Evolutionary conservation across 2,329 filamentous ascomycete genomes (phyloP).

Genomic region (Whalleya microplaca): DNA sequence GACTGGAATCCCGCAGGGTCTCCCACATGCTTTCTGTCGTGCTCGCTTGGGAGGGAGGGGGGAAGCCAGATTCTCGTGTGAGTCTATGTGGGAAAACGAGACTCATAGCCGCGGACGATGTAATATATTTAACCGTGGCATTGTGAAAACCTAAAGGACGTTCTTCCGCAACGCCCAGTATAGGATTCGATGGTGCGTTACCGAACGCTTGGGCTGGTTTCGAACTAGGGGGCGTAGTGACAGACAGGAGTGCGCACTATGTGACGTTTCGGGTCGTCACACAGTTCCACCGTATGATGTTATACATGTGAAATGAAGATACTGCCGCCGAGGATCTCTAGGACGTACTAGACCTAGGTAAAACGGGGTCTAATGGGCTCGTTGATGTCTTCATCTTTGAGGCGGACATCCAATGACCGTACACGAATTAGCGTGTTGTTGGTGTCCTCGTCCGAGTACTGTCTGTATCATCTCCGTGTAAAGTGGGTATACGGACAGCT

Average conservation of each 20-base stretch:
- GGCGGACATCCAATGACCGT: no score
- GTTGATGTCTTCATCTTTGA: no score
- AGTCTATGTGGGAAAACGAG: background rate
- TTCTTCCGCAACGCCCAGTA: background rate
- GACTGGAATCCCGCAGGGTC: slow-evolving; percentile 22
- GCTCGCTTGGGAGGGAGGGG: background rate
- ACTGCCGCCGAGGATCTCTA: no score
- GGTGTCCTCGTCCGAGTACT: no score
- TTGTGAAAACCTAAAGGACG: background rate
- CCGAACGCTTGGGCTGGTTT: no score
- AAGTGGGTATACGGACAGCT: no score
- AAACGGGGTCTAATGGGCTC: no score
- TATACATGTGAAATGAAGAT: background rate
- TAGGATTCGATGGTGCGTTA: background rate
- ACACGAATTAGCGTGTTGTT: no score
- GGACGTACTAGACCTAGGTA: no score
- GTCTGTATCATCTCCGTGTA: no score
- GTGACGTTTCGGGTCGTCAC: background rate
- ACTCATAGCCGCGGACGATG: background rate
- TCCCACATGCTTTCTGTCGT: slow-evolving; percentile 21
- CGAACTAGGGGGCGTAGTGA: no score
- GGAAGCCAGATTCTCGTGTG: background rate
- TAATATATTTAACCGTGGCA: background rate
- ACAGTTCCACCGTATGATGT: background rate
- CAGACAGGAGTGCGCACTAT: background rate